phyloP scores from a whole-genome alignment of 108 stramenopile species.

The Nannochloropsis salina region DNA sequence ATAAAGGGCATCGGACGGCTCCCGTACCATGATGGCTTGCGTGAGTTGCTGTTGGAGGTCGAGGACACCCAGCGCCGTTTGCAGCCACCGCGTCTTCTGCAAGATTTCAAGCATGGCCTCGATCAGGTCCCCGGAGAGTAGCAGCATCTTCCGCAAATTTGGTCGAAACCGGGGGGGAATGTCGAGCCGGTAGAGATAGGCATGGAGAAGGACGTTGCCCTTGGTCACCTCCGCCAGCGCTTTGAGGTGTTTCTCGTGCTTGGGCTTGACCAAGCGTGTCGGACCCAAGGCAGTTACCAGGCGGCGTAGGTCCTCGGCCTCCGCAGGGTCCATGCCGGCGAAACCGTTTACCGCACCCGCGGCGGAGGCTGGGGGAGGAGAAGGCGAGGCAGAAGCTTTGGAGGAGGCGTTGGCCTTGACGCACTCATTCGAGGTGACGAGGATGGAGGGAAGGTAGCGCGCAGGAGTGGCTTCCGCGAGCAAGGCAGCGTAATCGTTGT shows the following conservation, averaged over 20 bases:
- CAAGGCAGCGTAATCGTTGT: conserved; percentile 50
- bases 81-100: conserved; percentile 73
- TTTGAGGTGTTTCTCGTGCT: conserved; percentile 84
- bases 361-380: conserved; percentile 36
- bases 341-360: conserved; percentile 42
- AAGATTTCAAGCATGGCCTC: conserved; percentile 95
- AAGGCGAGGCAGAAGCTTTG: background rate
- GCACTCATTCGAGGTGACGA: conserved; percentile 18
- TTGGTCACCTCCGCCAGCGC: conserved; percentile 77
- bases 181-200: conserved; percentile 62
- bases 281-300: background rate
- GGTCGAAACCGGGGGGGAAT: conserved; percentile 48
- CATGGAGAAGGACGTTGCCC: conserved; percentile 88
- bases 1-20: conserved; percentile 61
- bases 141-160: conserved; percentile 80
- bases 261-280: conserved; percentile 40
- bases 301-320: conserved; percentile 47
- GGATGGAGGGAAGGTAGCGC: background rate
- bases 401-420: background rate
- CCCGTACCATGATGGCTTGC: conserved; percentile 84
- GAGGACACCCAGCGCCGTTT: conserved; percentile 75
- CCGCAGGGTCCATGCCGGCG: conserved; percentile 55
- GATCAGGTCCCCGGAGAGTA: conserved; percentile 65
- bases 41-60: conserved; percentile 81
- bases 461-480: conserved; percentile 5